These are phyloP conservation scores for Phytophthora vignae DNA, from an alignment of 352 stramenopile genomes.

Conservation along the genomic window DNA sequence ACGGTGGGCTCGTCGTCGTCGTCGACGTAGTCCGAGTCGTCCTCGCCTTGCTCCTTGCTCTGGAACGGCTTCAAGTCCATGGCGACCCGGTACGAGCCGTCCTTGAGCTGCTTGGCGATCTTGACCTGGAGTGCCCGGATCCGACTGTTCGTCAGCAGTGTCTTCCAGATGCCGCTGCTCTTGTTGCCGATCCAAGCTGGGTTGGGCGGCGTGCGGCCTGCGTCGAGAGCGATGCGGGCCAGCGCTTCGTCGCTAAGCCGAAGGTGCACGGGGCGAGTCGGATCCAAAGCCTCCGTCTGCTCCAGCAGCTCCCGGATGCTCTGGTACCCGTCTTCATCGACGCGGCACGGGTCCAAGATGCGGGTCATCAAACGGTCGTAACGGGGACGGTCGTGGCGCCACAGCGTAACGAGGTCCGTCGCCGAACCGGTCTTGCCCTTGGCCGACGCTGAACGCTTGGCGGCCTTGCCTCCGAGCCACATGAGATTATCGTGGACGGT, in stretches of 20 bases:
- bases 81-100: background rate
- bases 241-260: background rate
- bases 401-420: no score
- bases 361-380: background rate
- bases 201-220: background rate
- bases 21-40: background rate
- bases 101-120: background rate
- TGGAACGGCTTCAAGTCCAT: background rate
- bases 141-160: background rate
- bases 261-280: background rate
- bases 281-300: background rate
- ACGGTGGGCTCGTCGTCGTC: background rate
- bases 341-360: background rate
- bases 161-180: background rate
- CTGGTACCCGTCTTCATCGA: background rate
- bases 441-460: no score
- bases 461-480: no score
- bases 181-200: background rate
- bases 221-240: background rate
- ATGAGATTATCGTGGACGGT: no score
- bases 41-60: background rate
- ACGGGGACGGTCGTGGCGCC: background rate
- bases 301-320: background rate
- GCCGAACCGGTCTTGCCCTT: no score
- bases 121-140: background rate